phyloP scores from a whole-genome alignment of 371 early-diverging fungal species.

The Blakeslea trispora region DNA sequence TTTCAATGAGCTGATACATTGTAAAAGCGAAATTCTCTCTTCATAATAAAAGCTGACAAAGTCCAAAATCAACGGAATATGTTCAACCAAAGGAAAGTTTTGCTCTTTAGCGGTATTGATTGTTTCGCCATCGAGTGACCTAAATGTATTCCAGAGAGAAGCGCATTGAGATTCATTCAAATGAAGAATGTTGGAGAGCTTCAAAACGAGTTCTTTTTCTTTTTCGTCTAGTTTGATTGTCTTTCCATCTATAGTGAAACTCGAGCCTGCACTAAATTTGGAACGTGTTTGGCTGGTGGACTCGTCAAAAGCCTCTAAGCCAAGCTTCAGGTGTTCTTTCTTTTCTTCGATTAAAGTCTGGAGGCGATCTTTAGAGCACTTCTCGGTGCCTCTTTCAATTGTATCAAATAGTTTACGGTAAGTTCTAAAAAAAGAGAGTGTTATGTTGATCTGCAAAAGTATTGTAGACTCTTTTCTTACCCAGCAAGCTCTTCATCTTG shows the following conservation, averaged over 20 bases:
- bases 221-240: constrained; percentile 33
- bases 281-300: constrained; percentile 36
- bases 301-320: constrained; percentile 35
- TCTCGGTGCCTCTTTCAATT: constrained; percentile 45
- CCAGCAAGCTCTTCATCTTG: constrained; percentile 34
- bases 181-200: constrained; percentile 29
- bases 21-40: constrained; percentile 40
- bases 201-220: constrained; percentile 39
- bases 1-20: constrained; percentile 40
- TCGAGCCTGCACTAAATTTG: constrained; percentile 30
- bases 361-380: constrained; percentile 46
- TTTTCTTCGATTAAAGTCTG: constrained; percentile 49
- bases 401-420: constrained; percentile 48
- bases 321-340: constrained; percentile 30
- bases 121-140: constrained; percentile 12
- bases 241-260: constrained; percentile 34
- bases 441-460: neutral
- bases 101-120: neutral
- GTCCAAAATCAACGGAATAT: constrained; percentile 18
- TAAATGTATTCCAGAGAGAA: constrained; percentile 37
- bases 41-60: constrained; percentile 36
- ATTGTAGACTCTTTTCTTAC: constrained; percentile 14
- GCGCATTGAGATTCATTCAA: constrained; percentile 42
- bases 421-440: constrained; percentile 27
- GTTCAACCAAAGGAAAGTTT: constrained; percentile 18